phyloP scores from a whole-genome alignment of 495 filamentous ascomycete species.

The Talaromyces borbonicus region DNA sequence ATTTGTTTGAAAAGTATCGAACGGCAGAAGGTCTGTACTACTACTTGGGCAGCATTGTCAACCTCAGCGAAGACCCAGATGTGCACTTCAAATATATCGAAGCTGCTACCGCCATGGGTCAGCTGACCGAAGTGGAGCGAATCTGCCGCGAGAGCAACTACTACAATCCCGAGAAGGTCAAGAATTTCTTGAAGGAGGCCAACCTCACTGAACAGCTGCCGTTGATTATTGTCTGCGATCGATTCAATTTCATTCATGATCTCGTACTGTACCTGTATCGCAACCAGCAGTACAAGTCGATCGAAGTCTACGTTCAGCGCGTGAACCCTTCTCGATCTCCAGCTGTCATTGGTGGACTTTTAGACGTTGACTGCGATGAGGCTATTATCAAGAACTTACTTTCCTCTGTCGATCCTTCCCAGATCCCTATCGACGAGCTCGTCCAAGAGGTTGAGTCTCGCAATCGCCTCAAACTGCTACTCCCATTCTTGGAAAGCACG shows the following conservation, averaged over 20 bases:
- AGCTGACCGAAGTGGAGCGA: slow-evolving; percentile 91
- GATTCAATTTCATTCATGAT: slow-evolving; percentile 97
- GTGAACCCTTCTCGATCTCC: slow-evolving; percentile 93
- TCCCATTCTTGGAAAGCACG: slow-evolving; percentile 94
- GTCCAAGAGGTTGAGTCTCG: slow-evolving; percentile 90
- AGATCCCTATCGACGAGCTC: slow-evolving; percentile 91
- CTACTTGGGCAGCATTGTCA: slow-evolving; percentile 96
- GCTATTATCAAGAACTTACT: slow-evolving; percentile 88
- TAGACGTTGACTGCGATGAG: slow-evolving; percentile 98
- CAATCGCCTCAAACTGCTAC: slow-evolving; percentile 88
- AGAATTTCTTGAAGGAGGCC: slow-evolving; percentile 99
- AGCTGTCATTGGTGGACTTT: slow-evolving; percentile 85
- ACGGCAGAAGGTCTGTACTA: slow-evolving; percentile 96
- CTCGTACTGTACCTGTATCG: slow-evolving; percentile 96
- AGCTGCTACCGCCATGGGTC: slow-evolving; percentile 83
- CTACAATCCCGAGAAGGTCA: slow-evolving; percentile 95
- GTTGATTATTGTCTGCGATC: slow-evolving; percentile 96
- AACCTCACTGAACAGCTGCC: slow-evolving; percentile 86
- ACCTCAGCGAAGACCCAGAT: slow-evolving; percentile 87
- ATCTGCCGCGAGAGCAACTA: slow-evolving; percentile 92
- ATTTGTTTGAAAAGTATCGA: slow-evolving; percentile 93
- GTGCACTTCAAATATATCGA: slow-evolving; percentile 99
- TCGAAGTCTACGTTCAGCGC: slow-evolving; percentile 98
- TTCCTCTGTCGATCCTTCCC: slow-evolving; percentile 70
- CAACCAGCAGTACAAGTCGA: slow-evolving; percentile 99